These are phyloP conservation scores for Pugionium dolabratum DNA, from an alignment of 345 rosid species.

Conservation along the genomic window DNA sequence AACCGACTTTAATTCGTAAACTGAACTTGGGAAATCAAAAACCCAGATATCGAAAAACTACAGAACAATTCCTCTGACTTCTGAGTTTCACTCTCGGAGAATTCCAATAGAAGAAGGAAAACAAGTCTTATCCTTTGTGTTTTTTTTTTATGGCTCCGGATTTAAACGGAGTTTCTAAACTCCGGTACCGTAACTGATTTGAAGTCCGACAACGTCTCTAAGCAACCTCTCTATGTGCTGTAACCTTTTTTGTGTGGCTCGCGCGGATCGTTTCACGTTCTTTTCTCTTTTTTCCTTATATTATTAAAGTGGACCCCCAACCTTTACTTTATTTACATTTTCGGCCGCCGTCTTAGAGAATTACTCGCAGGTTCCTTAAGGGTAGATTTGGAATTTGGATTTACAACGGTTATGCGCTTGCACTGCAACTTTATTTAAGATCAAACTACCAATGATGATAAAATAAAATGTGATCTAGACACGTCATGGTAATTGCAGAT, in stretches of 20 bases:
- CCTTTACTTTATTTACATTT: slow-evolving; percentile 42
- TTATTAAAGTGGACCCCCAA: slow-evolving; percentile 27
- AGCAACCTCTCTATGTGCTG: slow-evolving; percentile 47
- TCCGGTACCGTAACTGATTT: slow-evolving; percentile 65
- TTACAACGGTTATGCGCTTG: slow-evolving; percentile 39
- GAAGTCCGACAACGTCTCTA: slow-evolving; percentile 85
- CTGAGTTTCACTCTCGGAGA: slow-evolving; percentile 31
- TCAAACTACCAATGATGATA: no score
- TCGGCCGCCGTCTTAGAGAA: slow-evolving; percentile 25
- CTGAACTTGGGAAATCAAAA: slow-evolving; percentile 20
- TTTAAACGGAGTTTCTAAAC: slow-evolving; percentile 58
- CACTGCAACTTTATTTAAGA: no score
- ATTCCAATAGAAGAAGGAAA: slow-evolving; percentile 29
- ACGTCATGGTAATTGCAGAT: no score
- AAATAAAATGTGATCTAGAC: no score
- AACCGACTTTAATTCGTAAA: slow-evolving; percentile 17
- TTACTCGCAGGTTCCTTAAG: slow-evolving; percentile 22
- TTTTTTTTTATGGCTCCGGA: slow-evolving; percentile 50
- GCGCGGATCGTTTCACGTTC: slow-evolving; percentile 61
- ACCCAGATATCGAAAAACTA: slow-evolving; percentile 22
- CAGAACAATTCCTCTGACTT: slow-evolving; percentile 6
- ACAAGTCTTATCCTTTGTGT: background rate
- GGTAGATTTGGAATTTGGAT: slow-evolving; percentile 35
- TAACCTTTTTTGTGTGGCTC: slow-evolving; percentile 49
- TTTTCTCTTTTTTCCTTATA: slow-evolving; percentile 24